A percentile compares a stretch with the other conserved stretches of the same genome.
phyloP scores from a whole-genome alignment of 306 rosid species.

The Quercus dentata region DNA sequence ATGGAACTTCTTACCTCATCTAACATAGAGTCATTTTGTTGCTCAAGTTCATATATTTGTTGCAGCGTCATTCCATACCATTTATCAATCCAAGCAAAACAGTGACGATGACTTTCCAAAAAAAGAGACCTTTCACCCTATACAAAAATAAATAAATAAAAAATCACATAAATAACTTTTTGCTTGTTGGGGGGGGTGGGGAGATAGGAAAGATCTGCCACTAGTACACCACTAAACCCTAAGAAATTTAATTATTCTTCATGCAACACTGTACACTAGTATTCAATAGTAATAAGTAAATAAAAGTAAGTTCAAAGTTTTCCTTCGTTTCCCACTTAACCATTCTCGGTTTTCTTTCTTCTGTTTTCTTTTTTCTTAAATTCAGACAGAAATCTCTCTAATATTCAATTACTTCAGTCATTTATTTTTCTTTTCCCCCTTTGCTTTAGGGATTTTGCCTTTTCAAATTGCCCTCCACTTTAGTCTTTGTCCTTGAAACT shows the following conservation, averaged over 20 bases:
- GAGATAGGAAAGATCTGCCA: not conserved
- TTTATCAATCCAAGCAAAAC: slow-evolving; percentile 45
- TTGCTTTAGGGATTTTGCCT: not conserved
- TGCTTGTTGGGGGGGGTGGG: not conserved
- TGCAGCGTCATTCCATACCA: slow-evolving; percentile 42
- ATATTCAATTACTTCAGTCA: not conserved
- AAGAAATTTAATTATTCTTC: not conserved
- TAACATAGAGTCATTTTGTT: slow-evolving; percentile 2
- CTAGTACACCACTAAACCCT: not conserved
- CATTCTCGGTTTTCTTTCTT: not conserved
- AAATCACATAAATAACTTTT: not conserved
- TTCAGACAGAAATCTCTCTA: not conserved
- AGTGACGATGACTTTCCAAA: slow-evolving; percentile 40
- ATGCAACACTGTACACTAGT: not conserved
- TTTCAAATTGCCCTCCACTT: not conserved
- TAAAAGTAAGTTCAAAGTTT: not conserved
- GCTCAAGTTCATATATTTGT: slow-evolving; percentile 32
- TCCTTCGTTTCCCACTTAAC: not conserved
- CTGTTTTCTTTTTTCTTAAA: not conserved
- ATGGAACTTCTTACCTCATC: slow-evolving; percentile 25
- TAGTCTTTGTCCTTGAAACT: no score
- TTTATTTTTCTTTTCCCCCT: not conserved
- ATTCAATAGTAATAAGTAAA: not conserved
- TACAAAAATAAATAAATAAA: not conserved
- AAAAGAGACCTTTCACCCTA: slow-evolving; percentile 52